Evolutionary conservation across 2,329 filamentous ascomycete species (phyloP).

Genomic region (Mycogone perniciosa): DNA sequence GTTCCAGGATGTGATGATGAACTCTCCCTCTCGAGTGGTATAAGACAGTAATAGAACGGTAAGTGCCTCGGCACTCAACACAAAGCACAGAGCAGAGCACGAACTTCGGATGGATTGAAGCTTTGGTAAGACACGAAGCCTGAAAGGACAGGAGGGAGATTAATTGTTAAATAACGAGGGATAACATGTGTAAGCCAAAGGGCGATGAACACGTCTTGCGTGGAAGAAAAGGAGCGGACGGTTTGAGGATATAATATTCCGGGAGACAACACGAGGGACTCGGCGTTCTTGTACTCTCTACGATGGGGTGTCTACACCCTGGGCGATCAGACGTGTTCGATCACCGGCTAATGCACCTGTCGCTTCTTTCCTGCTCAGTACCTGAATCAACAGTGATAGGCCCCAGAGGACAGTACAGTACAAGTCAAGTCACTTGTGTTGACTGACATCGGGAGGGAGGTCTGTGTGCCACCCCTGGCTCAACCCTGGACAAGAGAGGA

Average conservation of each 20-base stretch:
- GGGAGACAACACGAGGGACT: conserved; percentile 20
- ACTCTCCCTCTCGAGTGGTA: conserved; percentile 2
- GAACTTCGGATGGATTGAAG: conserved; percentile 3
- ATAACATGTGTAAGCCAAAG: conserved; percentile 14
- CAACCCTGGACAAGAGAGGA: conserved; percentile 11
- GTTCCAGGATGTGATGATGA: conserved; percentile 2
- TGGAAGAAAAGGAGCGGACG: conserved; percentile 15
- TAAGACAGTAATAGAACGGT: conserved; percentile 12
- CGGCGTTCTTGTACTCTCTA: conserved; percentile 26
- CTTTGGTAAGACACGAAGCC: conserved; percentile 6
- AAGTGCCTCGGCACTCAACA: conserved; percentile 1
- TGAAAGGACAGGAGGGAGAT: conserved; percentile 17
- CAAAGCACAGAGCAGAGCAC: conserved; percentile 1
- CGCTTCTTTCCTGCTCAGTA: conserved; percentile 24
- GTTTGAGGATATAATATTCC: conserved; percentile 17
- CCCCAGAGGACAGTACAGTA: conserved; percentile 19
- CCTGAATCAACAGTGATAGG: conserved; percentile 25
- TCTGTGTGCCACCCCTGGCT: conserved; percentile 29
- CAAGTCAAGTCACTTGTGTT: conserved; percentile 26
- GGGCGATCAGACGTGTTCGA: conserved; percentile 18
- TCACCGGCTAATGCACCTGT: conserved; percentile 22
- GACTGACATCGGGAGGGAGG: conserved; percentile 22
- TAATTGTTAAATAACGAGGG: conserved; percentile 20
- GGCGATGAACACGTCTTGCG: conserved; percentile 18
- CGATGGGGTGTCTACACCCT: conserved; percentile 20